Percentiles rank a stretch among this genome's conserved stretches.
These are phyloP conservation scores for Acanthochlamys bracteata DNA, from an alignment of 106 monocot genomes.

Conservation along the genomic window DNA sequence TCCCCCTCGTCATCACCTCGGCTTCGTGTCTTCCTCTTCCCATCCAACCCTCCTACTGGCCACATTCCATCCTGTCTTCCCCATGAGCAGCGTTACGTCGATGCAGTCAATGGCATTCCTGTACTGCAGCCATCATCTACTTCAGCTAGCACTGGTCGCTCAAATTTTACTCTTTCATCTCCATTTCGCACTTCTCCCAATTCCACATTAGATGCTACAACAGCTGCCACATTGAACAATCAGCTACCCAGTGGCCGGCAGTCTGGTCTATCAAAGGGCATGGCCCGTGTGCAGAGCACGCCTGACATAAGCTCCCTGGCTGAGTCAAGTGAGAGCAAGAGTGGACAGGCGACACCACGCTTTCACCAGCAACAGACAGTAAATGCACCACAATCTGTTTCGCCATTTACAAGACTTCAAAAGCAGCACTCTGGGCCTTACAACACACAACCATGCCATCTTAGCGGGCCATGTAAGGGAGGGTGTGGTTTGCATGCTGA, in stretches of 20 bases:
- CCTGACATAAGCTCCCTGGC: neutral
- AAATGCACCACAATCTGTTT: neutral
- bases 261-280: neutral
- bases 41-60: neutral
- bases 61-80: neutral
- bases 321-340: neutral
- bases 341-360: neutral
- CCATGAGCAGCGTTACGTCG: slow-evolving; percentile 12
- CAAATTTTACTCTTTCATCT: neutral
- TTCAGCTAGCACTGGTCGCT: neutral
- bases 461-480: neutral
- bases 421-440: neutral
- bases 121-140: neutral
- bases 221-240: neutral
- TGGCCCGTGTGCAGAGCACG: slow-evolving; percentile 10
- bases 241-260: neutral
- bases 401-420: neutral
- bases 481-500: neutral
- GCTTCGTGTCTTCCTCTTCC: slow-evolving; percentile 30
- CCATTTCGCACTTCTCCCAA: neutral
- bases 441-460: neutral
- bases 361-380: neutral
- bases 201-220: neutral
- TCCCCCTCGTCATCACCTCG: slow-evolving; percentile 5
- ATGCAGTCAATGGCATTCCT: slow-evolving; percentile 9